Evolutionary conservation across 2,329 filamentous ascomycete species (phyloP), one percentile per base, ranked within the genome.

Genomic region (Hypoxylon sp.): DNA sequence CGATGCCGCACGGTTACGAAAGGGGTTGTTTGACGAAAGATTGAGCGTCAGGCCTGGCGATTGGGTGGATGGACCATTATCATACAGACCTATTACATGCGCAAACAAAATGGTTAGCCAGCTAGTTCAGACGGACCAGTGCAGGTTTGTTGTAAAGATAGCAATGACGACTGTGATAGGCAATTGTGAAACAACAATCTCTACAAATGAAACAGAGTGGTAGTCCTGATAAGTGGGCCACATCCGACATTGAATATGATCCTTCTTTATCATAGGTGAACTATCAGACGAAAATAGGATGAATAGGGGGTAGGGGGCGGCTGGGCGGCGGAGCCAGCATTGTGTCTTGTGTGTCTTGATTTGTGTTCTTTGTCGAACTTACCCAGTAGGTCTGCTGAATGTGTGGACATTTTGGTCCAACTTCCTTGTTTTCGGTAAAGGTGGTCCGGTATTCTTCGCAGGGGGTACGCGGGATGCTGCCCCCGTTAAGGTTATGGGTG

Each of bases 21-120:
- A 92, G 57, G 89, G 89, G 69, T 92, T 92, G 79, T 91, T 91
- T 70, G 88, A 91, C 71, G 86, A 86, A 66, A 91, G 81, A 72
- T 85, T 87, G 69, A 88, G 75, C 45, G 81, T 76, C 67, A 87
- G 76, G 61, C 78, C 78, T 59, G 79, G 71, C 62, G 81, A 80
- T 60, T 74, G 78, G 64, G 79, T 71, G 64, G 81, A 80, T 57
- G 73, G 77, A 63, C 72, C 59, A 55, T 59, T 57, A 49, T 60
- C 52, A 61, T 63, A 62, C 43, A 72, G 71, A 64, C 71, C 73
- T 75, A 69, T 43, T 69, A 57, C 51, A 59, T 40, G 52, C n/a
- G 38, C 54, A 61, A 60, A 67, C 62, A 63, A 53, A 64, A 50
- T 65, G 13, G 63, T 55, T 54, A 55, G 44, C 64, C 65, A 64